Evolutionary conservation across 495 filamentous ascomycete genomes (phyloP).

Genomic region (Podospora didyma): DNA sequence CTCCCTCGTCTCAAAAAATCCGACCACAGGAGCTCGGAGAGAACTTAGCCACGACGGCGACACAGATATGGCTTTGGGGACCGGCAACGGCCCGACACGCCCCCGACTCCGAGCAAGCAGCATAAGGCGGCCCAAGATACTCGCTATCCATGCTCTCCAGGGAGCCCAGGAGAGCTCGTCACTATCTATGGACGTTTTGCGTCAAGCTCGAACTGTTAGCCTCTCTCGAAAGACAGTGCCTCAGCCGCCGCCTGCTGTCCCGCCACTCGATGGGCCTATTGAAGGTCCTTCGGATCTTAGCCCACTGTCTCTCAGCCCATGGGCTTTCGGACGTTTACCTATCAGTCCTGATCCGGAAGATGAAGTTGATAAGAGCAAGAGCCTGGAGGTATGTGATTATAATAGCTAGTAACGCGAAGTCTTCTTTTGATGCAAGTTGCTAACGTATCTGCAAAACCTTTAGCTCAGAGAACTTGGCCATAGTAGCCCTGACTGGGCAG

Average conservation of each 20-base stretch:
- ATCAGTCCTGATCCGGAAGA: no score
- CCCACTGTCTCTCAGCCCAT: no score
- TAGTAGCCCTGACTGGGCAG: constrained; percentile 6
- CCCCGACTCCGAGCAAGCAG: neutral
- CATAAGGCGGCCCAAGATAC: neutral
- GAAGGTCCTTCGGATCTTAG: no score
- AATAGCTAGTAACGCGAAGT: no score
- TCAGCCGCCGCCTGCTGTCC: no score
- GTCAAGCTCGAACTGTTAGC: neutral
- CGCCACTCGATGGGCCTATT: no score
- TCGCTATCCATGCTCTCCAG: neutral
- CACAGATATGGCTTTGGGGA: neutral
- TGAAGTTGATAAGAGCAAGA: no score
- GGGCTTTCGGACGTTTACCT: no score
- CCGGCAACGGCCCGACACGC: neutral
- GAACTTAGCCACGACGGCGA: constrained; percentile 4
- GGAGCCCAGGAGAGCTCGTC: neutral
- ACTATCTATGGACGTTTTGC: neutral
- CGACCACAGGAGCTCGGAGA: neutral
- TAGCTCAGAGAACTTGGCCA: neutral
- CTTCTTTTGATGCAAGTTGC: no score
- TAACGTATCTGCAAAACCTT: no score
- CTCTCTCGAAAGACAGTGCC: no score
- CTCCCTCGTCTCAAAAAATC: neutral
- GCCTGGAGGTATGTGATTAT: no score